phyloP scores from a whole-genome alignment of 2,329 filamentous ascomycete species.

The Hirsutella thompsonii region DNA sequence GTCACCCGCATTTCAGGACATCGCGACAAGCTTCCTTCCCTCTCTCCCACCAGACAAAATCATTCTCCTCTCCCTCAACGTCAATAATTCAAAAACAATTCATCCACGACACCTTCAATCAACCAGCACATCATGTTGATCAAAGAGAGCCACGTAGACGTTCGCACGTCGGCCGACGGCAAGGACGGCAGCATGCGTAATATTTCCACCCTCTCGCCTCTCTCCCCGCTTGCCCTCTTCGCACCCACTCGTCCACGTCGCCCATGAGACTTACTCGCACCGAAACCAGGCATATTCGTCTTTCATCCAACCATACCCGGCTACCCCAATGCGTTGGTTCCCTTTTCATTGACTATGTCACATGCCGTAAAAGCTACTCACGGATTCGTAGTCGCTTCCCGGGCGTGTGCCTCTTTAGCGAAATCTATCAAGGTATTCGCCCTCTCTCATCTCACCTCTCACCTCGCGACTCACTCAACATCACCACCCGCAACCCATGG shows the following conservation, averaged over 20 bases:
- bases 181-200: constrained; percentile 42
- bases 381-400: constrained; percentile 50
- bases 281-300: constrained; percentile 60
- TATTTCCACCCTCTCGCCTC: constrained; percentile 2
- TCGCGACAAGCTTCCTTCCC: background rate
- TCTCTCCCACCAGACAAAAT: background rate
- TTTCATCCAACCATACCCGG: constrained; percentile 77
- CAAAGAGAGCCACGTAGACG: constrained; percentile 38
- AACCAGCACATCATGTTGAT: constrained; percentile 31
- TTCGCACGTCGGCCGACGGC: constrained; percentile 36
- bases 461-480: constrained; percentile 2
- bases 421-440: constrained; percentile 79
- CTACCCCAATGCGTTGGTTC: constrained; percentile 62
- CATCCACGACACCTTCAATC: background rate
- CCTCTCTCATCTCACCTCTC: background rate
- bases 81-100: background rate
- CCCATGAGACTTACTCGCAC: constrained; percentile 1
- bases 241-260: background rate
- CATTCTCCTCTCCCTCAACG: background rate
- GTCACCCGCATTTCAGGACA: background rate
- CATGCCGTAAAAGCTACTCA: background rate
- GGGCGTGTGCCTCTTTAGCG: constrained; percentile 77
- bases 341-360: background rate
- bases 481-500: background rate
- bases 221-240: too few species aligned